Percentiles rank a stretch among this genome's conserved stretches.
phyloP scores from a whole-genome alignment of 2,329 filamentous ascomycete genomes.

The Allantophomopsis cytisporea region DNA sequence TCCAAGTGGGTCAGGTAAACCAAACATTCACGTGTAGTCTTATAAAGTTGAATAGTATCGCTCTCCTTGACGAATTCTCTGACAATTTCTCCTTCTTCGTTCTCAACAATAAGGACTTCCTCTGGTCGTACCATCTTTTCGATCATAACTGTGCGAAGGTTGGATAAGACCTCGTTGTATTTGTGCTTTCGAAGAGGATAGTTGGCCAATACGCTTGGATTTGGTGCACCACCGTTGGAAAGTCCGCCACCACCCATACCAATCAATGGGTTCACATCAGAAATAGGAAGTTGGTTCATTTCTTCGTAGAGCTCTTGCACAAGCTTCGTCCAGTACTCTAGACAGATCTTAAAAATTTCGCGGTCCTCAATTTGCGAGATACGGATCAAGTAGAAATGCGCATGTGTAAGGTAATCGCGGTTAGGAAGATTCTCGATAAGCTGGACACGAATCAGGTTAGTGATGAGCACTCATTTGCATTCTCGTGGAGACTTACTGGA shows the following conservation, averaged over 20 bases:
- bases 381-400: constrained; percentile 94
- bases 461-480: too few relatives aligned
- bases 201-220: constrained; percentile 72
- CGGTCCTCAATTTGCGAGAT: constrained; percentile 98
- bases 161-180: constrained; percentile 87
- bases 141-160: constrained; percentile 94
- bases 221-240: constrained; percentile 69
- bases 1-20: constrained; percentile 97
- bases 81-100: constrained; percentile 97
- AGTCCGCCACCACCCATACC: constrained; percentile 60
- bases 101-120: constrained; percentile 97
- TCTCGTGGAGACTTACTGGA: constrained; percentile 36
- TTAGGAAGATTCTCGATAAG: constrained; percentile 94
- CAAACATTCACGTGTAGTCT: constrained; percentile 92
- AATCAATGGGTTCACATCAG: constrained; percentile 81
- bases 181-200: constrained; percentile 96
- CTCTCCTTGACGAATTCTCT: constrained; percentile 99
- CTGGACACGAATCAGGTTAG: constrained; percentile 23
- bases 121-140: constrained; percentile 99
- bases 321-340: constrained; percentile 98
- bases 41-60: constrained; percentile 97
- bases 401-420: constrained; percentile 85
- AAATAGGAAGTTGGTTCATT: constrained; percentile 92
- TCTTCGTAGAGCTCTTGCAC: constrained; percentile 98
- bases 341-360: constrained; percentile 98